These are phyloP conservation scores for Penicillium italicum DNA, from an alignment of 2,329 filamentous ascomycete genomes.

Conservation along the genomic window DNA sequence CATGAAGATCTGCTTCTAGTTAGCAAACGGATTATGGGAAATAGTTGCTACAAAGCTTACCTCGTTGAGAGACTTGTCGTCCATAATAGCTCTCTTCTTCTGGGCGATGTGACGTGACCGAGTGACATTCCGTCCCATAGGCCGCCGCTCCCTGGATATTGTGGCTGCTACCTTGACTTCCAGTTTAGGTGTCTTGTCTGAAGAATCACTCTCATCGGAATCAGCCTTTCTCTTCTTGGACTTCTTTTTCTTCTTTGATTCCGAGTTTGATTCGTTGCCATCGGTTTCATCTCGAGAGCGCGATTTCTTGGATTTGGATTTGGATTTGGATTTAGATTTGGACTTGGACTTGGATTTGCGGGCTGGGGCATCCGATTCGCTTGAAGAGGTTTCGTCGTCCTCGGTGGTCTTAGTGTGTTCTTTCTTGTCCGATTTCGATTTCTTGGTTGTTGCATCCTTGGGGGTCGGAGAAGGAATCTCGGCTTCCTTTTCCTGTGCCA, in stretches of 20 bases:
- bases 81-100: conserved; percentile 78
- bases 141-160: conserved; percentile 47
- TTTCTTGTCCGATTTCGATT: conserved; percentile 33
- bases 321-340: conserved; percentile 13
- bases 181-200: conserved; percentile 4
- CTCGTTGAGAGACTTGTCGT: conserved; percentile 81
- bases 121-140: conserved; percentile 65
- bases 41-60: conserved; percentile 46
- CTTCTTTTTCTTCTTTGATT: conserved; percentile 31
- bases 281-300: conserved; percentile 20
- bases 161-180: conserved; percentile 35
- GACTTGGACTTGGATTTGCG: conserved; percentile 17
- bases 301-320: conserved; percentile 23
- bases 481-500: conserved; percentile 53
- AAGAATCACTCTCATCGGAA: conserved; percentile 31
- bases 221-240: conserved; percentile 36
- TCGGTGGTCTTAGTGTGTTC: not conserved
- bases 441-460: conserved; percentile 53
- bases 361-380: conserved; percentile 9
- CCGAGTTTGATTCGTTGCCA: conserved; percentile 16
- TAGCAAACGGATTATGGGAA: not conserved
- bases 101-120: conserved; percentile 81
- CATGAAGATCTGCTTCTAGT: conserved; percentile 24
- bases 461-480: conserved; percentile 28
- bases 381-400: conserved; percentile 4